These are phyloP conservation scores for Dendryphion nanum DNA, from an alignment of 2,329 filamentous ascomycete genomes.

Conservation along the genomic window DNA sequence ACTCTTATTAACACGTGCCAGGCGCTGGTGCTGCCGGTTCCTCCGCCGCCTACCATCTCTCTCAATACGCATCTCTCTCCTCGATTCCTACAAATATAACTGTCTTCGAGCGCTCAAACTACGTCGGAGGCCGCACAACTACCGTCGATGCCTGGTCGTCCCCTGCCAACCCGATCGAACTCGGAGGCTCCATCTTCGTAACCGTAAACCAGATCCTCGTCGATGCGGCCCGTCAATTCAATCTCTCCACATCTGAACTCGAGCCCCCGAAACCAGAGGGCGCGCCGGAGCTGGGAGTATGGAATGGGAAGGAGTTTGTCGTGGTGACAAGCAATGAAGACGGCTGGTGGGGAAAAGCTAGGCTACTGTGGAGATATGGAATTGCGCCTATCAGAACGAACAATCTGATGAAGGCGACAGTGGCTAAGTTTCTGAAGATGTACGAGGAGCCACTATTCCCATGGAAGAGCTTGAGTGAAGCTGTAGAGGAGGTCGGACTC, in stretches of 20 bases:
- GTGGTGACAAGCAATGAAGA: conserved; percentile 61
- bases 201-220: conserved; percentile 78
- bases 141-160: conserved; percentile 77
- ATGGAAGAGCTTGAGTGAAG: conserved; percentile 71
- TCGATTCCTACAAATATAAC: conserved; percentile 73
- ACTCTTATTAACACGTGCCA: conserved; percentile 40
- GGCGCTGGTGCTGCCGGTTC: conserved; percentile 88
- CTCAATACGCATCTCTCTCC: conserved; percentile 63
- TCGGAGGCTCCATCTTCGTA: conserved; percentile 92
- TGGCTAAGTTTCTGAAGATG: conserved; percentile 72
- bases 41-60: conserved; percentile 80
- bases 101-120: conserved; percentile 76
- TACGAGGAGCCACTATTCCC: conserved; percentile 84
- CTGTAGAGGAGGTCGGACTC: conserved; percentile 66
- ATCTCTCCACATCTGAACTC: conserved; percentile 53
- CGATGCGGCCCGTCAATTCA: conserved; percentile 68
- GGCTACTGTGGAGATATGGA: conserved; percentile 84
- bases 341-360: conserved; percentile 77
- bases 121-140: conserved; percentile 81
- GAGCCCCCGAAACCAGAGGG: conserved; percentile 16
- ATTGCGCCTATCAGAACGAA: conserved; percentile 72
- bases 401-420: conserved; percentile 67
- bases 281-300: conserved; percentile 65
- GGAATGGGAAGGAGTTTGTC: conserved; percentile 77
- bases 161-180: conserved; percentile 67